A percentile compares a stretch with the other conserved stretches of the same genome.
phyloP scores from a whole-genome alignment of 768 basidiomycete genomes.

The Sporobolomyces phaffii region DNA sequence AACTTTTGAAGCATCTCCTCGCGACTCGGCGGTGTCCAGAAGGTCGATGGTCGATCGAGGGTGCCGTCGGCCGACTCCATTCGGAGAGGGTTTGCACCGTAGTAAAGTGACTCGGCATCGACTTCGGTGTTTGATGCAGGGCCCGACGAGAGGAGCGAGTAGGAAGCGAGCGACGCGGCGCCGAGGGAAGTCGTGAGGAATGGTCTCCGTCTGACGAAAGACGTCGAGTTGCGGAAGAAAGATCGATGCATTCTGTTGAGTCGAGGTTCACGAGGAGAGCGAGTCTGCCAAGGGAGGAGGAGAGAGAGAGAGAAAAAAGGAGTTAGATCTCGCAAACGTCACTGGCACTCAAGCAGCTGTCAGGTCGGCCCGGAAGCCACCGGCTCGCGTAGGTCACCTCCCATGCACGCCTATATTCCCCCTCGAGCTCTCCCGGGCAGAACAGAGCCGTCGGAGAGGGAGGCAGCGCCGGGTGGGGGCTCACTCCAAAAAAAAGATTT shows the following conservation, averaged over 20 bases:
- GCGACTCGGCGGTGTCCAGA: slow-evolving; percentile 32
- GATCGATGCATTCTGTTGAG: slow-evolving; percentile 16
- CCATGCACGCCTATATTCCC: too few species aligned
- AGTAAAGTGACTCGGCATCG: slow-evolving; percentile 29
- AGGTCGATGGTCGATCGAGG: slow-evolving; percentile 30
- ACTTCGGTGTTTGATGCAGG: slow-evolving; percentile 3
- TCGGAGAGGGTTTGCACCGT: background rate
- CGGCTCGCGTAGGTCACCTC: too few species aligned
- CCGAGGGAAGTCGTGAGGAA: slow-evolving; percentile 22
- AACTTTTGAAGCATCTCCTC: slow-evolving; percentile 31
- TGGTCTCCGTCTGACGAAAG: slow-evolving; percentile 21
- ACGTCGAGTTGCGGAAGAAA: slow-evolving; percentile 25
- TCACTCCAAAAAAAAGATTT: background rate
- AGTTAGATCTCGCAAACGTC: background rate
- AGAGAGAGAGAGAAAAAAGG: background rate
- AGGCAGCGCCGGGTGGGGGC: background rate
- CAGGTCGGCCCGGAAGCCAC: too few species aligned
- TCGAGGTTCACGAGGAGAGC: background rate
- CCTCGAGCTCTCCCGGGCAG: too few species aligned
- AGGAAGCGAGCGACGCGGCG: slow-evolving; percentile 3
- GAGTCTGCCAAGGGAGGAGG: background rate
- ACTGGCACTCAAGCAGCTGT: too few species aligned
- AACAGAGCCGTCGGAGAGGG: background rate
- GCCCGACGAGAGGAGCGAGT: slow-evolving; percentile 19
- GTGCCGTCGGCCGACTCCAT: slow-evolving; percentile 30